Percentiles rank a stretch among this genome's conserved stretches.
phyloP scores from a whole-genome alignment of 2,329 filamentous ascomycete species.

The Tricladium varicosporioides region DNA sequence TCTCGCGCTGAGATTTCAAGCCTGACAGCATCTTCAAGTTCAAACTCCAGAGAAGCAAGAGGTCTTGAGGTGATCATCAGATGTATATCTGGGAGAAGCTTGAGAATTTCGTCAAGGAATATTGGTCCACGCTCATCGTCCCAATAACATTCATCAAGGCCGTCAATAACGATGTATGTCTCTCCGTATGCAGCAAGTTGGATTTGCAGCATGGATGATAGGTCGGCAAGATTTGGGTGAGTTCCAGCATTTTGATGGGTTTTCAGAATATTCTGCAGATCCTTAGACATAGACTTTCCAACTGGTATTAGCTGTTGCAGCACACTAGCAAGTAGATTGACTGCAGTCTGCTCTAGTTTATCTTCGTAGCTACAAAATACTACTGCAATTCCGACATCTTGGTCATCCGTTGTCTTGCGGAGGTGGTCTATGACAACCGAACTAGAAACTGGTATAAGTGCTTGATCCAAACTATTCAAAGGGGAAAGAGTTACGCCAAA shows the following conservation, averaged over 20 bases:
- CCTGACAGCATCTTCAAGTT: slow-evolving; percentile 15
- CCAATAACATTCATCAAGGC: slow-evolving; percentile 15
- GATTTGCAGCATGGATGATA: slow-evolving; percentile 18
- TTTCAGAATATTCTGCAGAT: slow-evolving; percentile 25
- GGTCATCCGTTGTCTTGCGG: background rate
- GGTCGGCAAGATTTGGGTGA: slow-evolving; percentile 24
- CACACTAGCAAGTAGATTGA: slow-evolving; percentile 29
- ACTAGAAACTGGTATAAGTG: background rate
- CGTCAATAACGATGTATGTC: slow-evolving; percentile 17
- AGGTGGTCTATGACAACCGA: background rate
- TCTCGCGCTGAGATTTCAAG: slow-evolving; percentile 32
- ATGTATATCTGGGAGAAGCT: slow-evolving; percentile 21
- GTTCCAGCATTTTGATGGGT: slow-evolving; percentile 20
- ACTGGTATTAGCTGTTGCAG: slow-evolving; percentile 32
- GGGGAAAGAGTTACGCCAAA: background rate
- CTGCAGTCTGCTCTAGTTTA: slow-evolving; percentile 24
- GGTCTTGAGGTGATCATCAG: slow-evolving; percentile 34
- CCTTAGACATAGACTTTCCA: slow-evolving; percentile 9
- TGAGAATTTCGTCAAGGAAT: slow-evolving; percentile 31
- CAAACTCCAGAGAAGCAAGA: slow-evolving; percentile 21
- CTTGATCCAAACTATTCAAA: background rate
- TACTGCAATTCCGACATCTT: slow-evolving; percentile 14
- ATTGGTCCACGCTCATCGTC: background rate
- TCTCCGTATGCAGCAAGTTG: slow-evolving; percentile 20
- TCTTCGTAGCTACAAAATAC: slow-evolving; percentile 26